phyloP scores from a whole-genome alignment of 2,329 filamentous ascomycete species.

The Mycosphaerella sp. region DNA sequence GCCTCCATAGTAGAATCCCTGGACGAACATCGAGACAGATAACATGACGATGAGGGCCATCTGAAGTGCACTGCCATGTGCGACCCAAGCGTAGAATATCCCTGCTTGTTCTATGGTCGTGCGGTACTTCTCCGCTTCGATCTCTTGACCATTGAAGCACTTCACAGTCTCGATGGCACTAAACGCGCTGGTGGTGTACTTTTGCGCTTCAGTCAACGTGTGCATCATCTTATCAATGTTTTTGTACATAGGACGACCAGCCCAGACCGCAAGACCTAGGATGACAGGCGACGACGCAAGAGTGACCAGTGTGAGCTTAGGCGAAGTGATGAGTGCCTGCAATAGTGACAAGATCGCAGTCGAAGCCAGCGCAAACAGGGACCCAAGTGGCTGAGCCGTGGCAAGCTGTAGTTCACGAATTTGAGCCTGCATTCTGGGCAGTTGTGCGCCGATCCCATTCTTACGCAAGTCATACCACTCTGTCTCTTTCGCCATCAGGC shows the following conservation, averaged over 20 bases:
- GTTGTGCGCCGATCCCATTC: constrained; percentile 65
- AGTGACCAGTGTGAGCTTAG: constrained; percentile 76
- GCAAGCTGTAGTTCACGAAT: constrained; percentile 75
- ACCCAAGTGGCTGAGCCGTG: constrained; percentile 72
- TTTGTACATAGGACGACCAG: constrained; percentile 56
- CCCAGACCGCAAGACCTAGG: constrained; percentile 51
- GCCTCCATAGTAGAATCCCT: constrained; percentile 85
- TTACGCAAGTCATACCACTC: constrained; percentile 73
- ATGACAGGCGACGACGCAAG: constrained; percentile 67
- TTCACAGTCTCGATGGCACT: constrained; percentile 79
- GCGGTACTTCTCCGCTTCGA: constrained; percentile 63
- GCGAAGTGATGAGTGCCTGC: constrained; percentile 73
- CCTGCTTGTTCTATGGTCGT: constrained; percentile 53
- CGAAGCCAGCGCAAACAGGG: constrained; percentile 58
- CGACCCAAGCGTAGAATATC: constrained; percentile 60
- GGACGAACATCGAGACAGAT: constrained; percentile 71
- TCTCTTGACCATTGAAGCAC: constrained; percentile 67
- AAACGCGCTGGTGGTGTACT: constrained; percentile 63
- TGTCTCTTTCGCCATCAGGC: constrained; percentile 66
- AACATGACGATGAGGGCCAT: constrained; percentile 68
- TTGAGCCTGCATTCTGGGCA: constrained; percentile 71
- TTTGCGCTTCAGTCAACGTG: constrained; percentile 64
- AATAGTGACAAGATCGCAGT: constrained; percentile 59
- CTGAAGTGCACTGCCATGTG: constrained; percentile 63
- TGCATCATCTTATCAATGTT: constrained; percentile 64